These are phyloP conservation scores for Lachnellula occidentalis DNA, from an alignment of 2,329 filamentous ascomycete species.

Conservation along the genomic window DNA sequence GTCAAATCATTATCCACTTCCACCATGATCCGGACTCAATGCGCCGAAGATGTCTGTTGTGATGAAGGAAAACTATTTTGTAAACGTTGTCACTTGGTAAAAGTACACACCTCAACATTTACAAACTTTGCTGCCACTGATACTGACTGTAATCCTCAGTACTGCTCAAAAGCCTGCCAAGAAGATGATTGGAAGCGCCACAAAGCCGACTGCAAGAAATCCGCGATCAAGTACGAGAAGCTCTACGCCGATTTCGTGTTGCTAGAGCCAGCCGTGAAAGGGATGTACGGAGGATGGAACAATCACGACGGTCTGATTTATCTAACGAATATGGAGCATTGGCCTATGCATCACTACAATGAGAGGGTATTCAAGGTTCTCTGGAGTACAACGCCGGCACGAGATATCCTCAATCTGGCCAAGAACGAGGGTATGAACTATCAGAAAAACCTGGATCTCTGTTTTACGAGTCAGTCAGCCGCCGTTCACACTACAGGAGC, in stretches of 20 bases:
- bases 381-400: background rate
- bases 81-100: background rate
- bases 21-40: too few species aligned
- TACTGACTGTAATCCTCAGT: background rate
- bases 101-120: background rate
- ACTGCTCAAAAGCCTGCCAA: background rate
- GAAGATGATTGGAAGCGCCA: background rate
- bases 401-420: background rate
- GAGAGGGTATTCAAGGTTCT: background rate
- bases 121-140: background rate
- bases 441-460: background rate
- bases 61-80: too few species aligned
- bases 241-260: background rate
- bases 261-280: background rate
- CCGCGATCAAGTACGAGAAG: background rate
- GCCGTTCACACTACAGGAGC: background rate
- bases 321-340: background rate
- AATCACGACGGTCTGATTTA: background rate
- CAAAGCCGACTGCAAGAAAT: background rate
- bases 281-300: background rate
- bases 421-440: background rate
- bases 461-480: background rate
- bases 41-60: too few species aligned
- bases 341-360: background rate
- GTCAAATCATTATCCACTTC: too few species aligned